Evolutionary conservation across 1,284 basidiomycete species (phyloP).

Genomic region (Leccinum huronense): DNA sequence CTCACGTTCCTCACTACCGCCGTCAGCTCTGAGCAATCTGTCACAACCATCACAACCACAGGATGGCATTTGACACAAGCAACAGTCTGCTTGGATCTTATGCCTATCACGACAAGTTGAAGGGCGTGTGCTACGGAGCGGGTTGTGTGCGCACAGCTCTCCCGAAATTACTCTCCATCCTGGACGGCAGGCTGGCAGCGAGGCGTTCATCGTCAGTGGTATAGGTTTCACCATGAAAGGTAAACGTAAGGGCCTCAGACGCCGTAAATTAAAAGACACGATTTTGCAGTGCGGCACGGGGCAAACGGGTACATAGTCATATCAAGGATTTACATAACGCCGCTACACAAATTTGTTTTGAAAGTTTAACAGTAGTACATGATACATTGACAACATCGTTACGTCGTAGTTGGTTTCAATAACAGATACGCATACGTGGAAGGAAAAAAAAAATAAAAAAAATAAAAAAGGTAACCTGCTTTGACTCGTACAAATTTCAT

Average conservation of each 20-base stretch:
- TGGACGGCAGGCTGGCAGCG: constrained; percentile 56
- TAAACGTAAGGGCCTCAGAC: constrained; percentile 20
- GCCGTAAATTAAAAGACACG: no score
- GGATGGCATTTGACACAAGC: constrained; percentile 12
- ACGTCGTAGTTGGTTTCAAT: no score
- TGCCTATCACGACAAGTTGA: constrained; percentile 63
- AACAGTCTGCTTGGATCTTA: constrained; percentile 47
- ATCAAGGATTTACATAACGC: no score
- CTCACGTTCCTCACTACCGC: no score
- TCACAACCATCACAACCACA: background rate
- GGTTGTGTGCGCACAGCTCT: constrained; percentile 59
- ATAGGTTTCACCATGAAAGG: constrained; percentile 59
- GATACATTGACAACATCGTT: no score
- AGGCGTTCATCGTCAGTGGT: constrained; percentile 70
- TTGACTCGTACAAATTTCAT: no score
- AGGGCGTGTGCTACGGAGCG: constrained; percentile 67
- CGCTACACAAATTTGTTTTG: constrained; percentile 42
- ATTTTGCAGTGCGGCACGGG: no score
- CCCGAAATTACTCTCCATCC: constrained; percentile 53
- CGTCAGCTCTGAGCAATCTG: no score
- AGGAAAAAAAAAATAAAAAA: no score
- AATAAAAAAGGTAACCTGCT: no score
- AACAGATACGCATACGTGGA: no score
- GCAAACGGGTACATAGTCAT: no score
- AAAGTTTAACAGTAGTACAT: constrained; percentile 28